Conservation (phyloP, 2,329 filamentous ascomycete genomes). For the Arthrobotrys sphaeroides region DNA sequence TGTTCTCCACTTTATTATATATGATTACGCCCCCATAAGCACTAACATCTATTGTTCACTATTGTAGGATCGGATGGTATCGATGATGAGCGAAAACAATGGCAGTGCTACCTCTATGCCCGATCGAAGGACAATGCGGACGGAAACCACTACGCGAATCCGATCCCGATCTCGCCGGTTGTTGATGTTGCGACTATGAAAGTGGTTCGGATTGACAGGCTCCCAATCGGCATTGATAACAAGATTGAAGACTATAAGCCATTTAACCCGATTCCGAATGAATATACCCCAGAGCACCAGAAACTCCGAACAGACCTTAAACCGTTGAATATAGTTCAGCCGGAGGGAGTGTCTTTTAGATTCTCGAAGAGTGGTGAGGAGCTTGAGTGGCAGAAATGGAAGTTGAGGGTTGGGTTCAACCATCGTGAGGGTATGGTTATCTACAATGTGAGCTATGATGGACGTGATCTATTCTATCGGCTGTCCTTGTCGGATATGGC, state of each 20-base stretch:
- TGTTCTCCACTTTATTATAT: background rate
- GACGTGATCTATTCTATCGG: slow-evolving; percentile 73
- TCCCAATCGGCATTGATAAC: slow-evolving; percentile 74
- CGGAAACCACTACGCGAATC: slow-evolving; percentile 75
- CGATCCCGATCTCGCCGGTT: slow-evolving; percentile 74
- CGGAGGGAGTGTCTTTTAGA: slow-evolving; percentile 72
- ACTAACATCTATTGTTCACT: background rate
- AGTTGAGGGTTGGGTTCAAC: slow-evolving; percentile 71
- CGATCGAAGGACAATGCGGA: slow-evolving; percentile 70
- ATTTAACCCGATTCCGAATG: slow-evolving; percentile 69
- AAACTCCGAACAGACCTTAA: slow-evolving; percentile 71
- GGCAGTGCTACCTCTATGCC: slow-evolving; percentile 74
- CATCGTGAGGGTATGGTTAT: slow-evolving; percentile 73
- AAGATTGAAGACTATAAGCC: slow-evolving; percentile 66
- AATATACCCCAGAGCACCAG: slow-evolving; percentile 73
- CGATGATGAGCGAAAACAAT: slow-evolving; percentile 66
- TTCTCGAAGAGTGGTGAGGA: slow-evolving; percentile 53
- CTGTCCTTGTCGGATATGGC: slow-evolving; percentile 73
- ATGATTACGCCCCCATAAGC: background rate
- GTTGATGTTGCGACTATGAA: slow-evolving; percentile 71
- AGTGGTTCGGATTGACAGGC: slow-evolving; percentile 74
- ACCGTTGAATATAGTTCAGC: slow-evolving; percentile 72
- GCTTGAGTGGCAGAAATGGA: slow-evolving; percentile 74
- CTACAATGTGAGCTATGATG: slow-evolving; percentile 72
- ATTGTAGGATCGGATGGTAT: slow-evolving; percentile 65